Base-by-base conservation (phyloP, 306 rosid genomes). In the Dalbergia cultrata region DNA sequence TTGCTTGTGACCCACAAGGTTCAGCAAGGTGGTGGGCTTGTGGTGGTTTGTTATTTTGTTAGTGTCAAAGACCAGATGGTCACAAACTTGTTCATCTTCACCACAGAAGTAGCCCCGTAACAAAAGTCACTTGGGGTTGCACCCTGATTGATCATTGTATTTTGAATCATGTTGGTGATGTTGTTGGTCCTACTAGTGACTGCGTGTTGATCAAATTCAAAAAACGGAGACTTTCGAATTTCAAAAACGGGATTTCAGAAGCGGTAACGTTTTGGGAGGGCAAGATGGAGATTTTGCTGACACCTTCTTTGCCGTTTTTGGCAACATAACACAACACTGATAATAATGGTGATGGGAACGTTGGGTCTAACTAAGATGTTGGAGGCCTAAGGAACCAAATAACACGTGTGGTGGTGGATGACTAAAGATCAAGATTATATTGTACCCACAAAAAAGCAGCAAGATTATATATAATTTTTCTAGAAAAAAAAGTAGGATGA, bases 401-500 rank as follows among this genome's bases (percentile, higher is more conserved):
- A 22, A 74, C 78, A 74, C 67, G 78, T 73, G 68, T 22, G 54
- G 7, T 21, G 31, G 43, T 10, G 34, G 33, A 50, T 43, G 3
- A 43, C 47, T 17, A 66, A 44, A 35, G 4, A 65, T 0, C 14
- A 37, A 65, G 12, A 14, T 16, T 5, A 37, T 37, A 37, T 7
- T 6, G 0, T 37, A 37, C 31, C 41, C 7, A 3, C 0, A 3
- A 7, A 7, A 0, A 2, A 37, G 5, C 1, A 37, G 7, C 41
- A 37, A 37, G 8, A 0, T 37, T 37, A 2, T 37, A 37, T 37
- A 37, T 2, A 37, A 26, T 26, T 26, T 37, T 37, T 37, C 3
- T 37, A 4, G 7, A 37, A 37, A 37, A 37, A 34, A 26, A 26
- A 26, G 31, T 26, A 26, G 31, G 31, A 1, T 26, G 31, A 26